phyloP scores from a whole-genome alignment of 352 stramenopile genomes.

The Thalassiosira hispida region DNA sequence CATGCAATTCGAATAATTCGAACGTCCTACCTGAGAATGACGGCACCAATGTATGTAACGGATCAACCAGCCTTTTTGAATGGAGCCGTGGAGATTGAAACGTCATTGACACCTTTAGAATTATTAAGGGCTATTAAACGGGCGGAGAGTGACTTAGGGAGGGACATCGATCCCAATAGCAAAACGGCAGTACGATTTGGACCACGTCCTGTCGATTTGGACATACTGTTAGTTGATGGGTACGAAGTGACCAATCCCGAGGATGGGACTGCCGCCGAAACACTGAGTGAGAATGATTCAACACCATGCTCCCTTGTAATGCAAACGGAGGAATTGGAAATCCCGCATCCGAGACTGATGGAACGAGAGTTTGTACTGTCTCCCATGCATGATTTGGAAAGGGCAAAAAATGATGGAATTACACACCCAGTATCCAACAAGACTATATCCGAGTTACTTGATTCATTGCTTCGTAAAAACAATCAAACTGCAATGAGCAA shows the following conservation, averaged over 20 bases:
- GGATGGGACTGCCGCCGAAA: conserved; percentile 22
- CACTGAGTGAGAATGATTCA: conserved; percentile 53
- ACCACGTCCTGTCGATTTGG: conserved; percentile 93
- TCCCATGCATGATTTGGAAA: conserved; percentile 91
- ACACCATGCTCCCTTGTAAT: conserved; percentile 68
- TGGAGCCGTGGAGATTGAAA: conserved; percentile 90
- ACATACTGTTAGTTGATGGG: conserved; percentile 92
- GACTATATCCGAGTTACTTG: conserved; percentile 86
- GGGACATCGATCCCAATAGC: conserved; percentile 64
- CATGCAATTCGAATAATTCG: conserved; percentile 45
- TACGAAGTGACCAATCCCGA: conserved; percentile 20
- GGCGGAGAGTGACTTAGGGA: conserved; percentile 90
- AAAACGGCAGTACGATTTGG: conserved; percentile 87
- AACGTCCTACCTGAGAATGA: conserved; percentile 93
- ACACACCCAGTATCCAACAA: conserved; percentile 86
- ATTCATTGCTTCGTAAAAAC: conserved; percentile 23
- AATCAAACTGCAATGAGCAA: conserved; percentile 3
- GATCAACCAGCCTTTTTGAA: conserved; percentile 96
- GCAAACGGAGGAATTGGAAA: conserved; percentile 84
- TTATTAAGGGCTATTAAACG: conserved; percentile 87
- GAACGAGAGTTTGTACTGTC: conserved; percentile 97
- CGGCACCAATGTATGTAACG: conserved; percentile 92
- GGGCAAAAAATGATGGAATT: conserved; percentile 52
- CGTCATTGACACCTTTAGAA: conserved; percentile 83
- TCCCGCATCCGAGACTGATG: conserved; percentile 93